Base-by-base conservation (phyloP, 805 yeast species). In the Lachancea thermotolerans region DNA sequence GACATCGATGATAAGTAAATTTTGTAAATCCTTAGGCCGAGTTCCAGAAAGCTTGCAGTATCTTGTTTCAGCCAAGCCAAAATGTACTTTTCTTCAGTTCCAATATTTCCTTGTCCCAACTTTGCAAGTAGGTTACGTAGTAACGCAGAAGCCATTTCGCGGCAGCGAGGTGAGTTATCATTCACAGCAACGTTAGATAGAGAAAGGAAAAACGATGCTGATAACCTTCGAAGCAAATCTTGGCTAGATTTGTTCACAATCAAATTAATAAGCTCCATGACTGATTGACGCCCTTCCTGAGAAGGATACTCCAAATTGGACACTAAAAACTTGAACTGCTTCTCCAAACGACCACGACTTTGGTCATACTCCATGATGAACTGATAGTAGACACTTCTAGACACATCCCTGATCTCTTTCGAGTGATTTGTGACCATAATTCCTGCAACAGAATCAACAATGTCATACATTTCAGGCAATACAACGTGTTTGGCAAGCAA, bases 361-460 rank as follows among this genome's bases (percentile, higher is more conserved):
- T 91, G 97, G 55, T 95, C 98, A 58, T 86, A 93, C 55, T 89
- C 96, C 84, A 88, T 84, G 58, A 93, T 67, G 55, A 93, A 93
- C 55, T 82, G 89, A 62, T 79, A 84, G 60, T 80, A 93, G 1
- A 85, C 79, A 51, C 86, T 77, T 64, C 98, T 76, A 8, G 97
- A 79, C 64, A 85, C 81, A 55, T 84, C 90, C 47, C 98, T 74
- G 43, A 88, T 85, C 57, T 82, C 88, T 41, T 77, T 77, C 2
- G 91, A 73, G 47, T 88, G 96, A 64, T 85, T 87, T 1, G 95
- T 90, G 25, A 93, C 82, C 95, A 93, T 85, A 21, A 88, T 83
- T 47, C 80, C 77, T 9, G 93, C 75, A 3, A 91, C 82, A 40
- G 73, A 74, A 47, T 86, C 95, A 82, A 91, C 81, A 1, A 84